phyloP scores from a whole-genome alignment of 2,329 filamentous ascomycete species.

The Parastagonospora nodorum region DNA sequence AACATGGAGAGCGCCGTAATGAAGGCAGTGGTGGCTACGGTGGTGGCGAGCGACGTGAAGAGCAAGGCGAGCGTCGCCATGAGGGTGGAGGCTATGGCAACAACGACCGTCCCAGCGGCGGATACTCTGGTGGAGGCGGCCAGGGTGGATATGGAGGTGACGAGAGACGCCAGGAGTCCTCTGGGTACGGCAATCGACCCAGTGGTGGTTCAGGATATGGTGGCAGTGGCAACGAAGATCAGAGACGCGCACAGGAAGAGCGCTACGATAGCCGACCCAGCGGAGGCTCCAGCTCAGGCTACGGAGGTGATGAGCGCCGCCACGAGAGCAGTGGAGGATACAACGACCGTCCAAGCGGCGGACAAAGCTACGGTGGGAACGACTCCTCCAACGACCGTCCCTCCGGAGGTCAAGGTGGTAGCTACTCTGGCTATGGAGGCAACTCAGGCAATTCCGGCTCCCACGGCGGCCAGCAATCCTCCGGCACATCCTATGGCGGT shows the following conservation, averaged over 20 bases:
- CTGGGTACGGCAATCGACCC: slow-evolving; percentile 1
- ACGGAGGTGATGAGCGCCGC: slow-evolving; percentile 10
- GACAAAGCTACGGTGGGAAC: slow-evolving; percentile 4
- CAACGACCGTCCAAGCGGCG: slow-evolving; percentile 7
- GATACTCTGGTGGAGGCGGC: background rate
- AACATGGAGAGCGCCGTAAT: slow-evolving; percentile 10
- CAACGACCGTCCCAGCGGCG: slow-evolving; percentile 2
- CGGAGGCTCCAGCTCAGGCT: slow-evolving; percentile 2
- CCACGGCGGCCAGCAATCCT: slow-evolving; percentile 41
- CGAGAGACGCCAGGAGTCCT: slow-evolving; percentile 1
- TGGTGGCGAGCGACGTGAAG: slow-evolving; percentile 4
- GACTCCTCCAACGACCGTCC: slow-evolving; percentile 27
- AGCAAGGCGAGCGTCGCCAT: slow-evolving; percentile 6
- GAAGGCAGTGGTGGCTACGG: slow-evolving; percentile 4
- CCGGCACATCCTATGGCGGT: slow-evolving; percentile 51
- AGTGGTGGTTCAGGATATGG: slow-evolving; percentile 3
- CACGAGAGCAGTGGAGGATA: slow-evolving; percentile 11
- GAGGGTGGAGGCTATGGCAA: slow-evolving; percentile 3
- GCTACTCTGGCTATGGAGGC: slow-evolving; percentile 21
- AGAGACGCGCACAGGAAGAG: slow-evolving; percentile 12
- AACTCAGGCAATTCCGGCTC: slow-evolving; percentile 26
- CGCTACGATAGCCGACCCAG: slow-evolving; percentile 10
- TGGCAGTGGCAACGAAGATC: slow-evolving; percentile 6
- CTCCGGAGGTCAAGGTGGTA: slow-evolving; percentile 23
- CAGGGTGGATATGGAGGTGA: background rate